Conservation (phyloP, 352 stramenopile species). For the Pythium oligandrum region DNA sequence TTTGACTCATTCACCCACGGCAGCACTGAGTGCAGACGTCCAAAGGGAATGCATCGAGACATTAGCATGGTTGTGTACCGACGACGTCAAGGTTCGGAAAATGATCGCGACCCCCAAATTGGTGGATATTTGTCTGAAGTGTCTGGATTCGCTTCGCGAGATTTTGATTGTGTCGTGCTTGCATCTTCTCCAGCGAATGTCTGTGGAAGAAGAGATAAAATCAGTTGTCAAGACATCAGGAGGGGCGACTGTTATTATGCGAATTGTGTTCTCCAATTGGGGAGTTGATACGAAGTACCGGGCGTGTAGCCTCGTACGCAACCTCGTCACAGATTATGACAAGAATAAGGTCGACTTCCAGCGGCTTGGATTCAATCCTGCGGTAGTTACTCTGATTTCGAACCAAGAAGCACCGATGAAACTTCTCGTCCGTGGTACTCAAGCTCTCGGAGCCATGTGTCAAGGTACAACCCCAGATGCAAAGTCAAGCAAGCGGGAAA, state of each 20-base stretch:
- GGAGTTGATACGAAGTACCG: constrained; percentile 22
- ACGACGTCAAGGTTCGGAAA: constrained; percentile 25
- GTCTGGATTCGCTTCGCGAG: constrained; percentile 31
- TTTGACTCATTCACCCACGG: constrained; percentile 43
- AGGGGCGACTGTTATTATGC: constrained; percentile 39
- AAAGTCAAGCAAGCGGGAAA: constrained; percentile 49
- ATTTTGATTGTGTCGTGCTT: constrained; percentile 35
- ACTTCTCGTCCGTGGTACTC: constrained; percentile 40
- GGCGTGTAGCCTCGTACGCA: constrained; percentile 39
- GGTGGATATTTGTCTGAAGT: constrained; percentile 37
- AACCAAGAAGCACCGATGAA: constrained; percentile 8
- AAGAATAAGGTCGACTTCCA: constrained; percentile 50
- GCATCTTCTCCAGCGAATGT: constrained; percentile 51
- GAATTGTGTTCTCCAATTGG: constrained; percentile 24
- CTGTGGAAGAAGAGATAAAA: constrained; percentile 31
- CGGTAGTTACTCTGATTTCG: constrained; percentile 20
- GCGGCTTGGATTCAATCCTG: constrained; percentile 32
- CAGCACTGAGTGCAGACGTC: constrained; percentile 26
- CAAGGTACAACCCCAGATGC: constrained; percentile 21
- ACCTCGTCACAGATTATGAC: constrained; percentile 45
- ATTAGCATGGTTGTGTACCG: constrained; percentile 48
- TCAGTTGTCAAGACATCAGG: constrained; percentile 29
- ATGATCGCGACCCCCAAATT: constrained; percentile 43
- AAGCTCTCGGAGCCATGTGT: constrained; percentile 48
- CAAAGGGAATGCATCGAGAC: constrained; percentile 43